These are phyloP conservation scores for Aureobasidium sp. DNA, from an alignment of 2,329 filamentous ascomycete species.

Conservation along the genomic window DNA sequence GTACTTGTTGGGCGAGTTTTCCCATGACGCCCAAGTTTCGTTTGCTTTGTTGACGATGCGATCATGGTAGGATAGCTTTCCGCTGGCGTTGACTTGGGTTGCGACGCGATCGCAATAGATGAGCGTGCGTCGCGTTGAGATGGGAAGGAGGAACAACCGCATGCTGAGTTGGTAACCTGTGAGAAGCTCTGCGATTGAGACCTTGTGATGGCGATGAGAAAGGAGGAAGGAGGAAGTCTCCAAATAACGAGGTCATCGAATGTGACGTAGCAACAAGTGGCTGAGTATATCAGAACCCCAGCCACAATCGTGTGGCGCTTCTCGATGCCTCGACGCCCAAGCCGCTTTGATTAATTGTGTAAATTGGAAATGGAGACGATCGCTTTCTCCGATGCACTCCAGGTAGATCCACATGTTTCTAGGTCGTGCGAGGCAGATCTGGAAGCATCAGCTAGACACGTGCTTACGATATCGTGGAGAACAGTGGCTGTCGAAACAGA, in stretches of 20 bases:
- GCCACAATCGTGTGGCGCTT: no score
- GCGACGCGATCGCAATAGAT: slow-evolving; percentile 77
- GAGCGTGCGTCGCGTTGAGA: slow-evolving; percentile 83
- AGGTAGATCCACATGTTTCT: neutral
- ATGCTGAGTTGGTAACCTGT: slow-evolving; percentile 42
- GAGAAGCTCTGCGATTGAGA: neutral
- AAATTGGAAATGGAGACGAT: neutral
- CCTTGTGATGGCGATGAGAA: neutral
- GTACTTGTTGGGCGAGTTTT: slow-evolving; percentile 65
- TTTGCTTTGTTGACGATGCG: slow-evolving; percentile 64
- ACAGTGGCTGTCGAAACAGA: neutral
- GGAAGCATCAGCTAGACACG: neutral
- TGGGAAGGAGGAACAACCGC: slow-evolving; percentile 88
- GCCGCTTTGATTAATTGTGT: neutral
- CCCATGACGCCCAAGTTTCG: slow-evolving; percentile 78
- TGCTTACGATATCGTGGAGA: neutral
- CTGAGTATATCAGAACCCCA: neutral
- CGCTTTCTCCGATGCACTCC: neutral
- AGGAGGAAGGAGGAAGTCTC: neutral
- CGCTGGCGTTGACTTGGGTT: slow-evolving; percentile 31
- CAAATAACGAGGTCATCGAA: neutral
- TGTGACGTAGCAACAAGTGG: neutral
- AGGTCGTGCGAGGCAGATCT: slow-evolving; percentile 1
- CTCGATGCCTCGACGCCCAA: neutral
- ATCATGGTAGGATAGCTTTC: slow-evolving; percentile 56